Evolutionary conservation across 2,329 filamentous ascomycete species (phyloP).

Genomic region (Verticillium isaacii): DNA sequence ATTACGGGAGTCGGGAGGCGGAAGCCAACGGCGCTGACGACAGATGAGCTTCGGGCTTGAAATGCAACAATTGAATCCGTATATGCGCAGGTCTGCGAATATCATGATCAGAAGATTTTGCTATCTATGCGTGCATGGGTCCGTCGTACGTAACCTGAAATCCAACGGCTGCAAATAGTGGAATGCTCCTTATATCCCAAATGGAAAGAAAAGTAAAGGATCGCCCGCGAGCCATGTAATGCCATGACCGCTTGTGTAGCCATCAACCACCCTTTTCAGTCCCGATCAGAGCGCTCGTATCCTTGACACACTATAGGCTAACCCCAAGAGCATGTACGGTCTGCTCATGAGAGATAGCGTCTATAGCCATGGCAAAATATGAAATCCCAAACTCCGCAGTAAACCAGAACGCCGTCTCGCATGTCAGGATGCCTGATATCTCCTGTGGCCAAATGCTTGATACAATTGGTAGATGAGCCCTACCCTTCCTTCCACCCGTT

Average conservation of each 20-base stretch:
- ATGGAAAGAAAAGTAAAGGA: background rate
- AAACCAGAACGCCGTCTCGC: background rate
- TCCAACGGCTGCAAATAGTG: background rate
- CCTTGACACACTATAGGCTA: background rate
- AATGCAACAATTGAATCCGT: no score
- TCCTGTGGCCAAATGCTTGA: background rate
- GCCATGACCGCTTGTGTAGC: background rate
- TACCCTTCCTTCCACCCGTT: background rate
- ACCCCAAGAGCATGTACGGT: background rate
- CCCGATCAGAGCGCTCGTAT: background rate
- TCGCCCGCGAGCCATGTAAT: background rate
- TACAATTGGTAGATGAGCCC: background rate
- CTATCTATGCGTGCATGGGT: background rate
- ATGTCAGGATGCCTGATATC: background rate
- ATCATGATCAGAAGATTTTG: background rate
- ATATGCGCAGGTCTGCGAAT: background rate
- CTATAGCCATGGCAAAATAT: background rate
- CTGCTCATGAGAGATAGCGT: background rate
- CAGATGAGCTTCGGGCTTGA: no score
- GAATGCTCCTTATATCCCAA: background rate
- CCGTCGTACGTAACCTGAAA: background rate
- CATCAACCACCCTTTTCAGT: background rate
- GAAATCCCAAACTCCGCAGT: background rate
- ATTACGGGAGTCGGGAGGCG: background rate
- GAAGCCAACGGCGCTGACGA: background rate